Base-by-base conservation (phyloP, 148 eudicot species). In the Silene conica region DNA sequence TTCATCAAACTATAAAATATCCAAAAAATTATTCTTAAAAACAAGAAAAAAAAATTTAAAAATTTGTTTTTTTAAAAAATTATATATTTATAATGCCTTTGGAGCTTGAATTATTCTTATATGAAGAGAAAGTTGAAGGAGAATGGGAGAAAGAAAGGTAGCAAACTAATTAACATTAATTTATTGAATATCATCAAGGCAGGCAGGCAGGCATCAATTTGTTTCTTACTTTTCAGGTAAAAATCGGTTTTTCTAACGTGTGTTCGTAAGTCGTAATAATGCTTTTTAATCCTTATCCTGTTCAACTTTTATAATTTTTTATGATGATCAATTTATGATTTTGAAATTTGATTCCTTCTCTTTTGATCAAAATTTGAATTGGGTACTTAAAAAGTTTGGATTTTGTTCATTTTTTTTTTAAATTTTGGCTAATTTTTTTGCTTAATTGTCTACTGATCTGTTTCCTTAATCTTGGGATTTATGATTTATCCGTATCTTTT, bases 91-190 rank as follows among this genome's bases (percentile, higher is more conserved):
- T 48, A 66, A 90, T 90, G 96, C 76, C 71, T 83, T 76, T 80
- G 8, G 54, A 82, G 48, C 71, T 56, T 71, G 73, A 76, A 26
- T 79, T 80, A 14, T 83, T 78, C 73, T 63, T 82, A 25, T 76
- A 76, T 59, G 89, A 86, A 66, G 85, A 80, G 41, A 80, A 84
- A 76, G 81, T 80, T 34, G 85, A 83, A 84, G 88, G 85, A 75
- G 89, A 89, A 78, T 87, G 88, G 88, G 93, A 89, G 50, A 91
- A 83, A 76, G 87, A 89, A 72, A 80, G 91, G 80, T 89, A 88
- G 62, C 11, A 63, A n/a, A n/a, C n/a, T n/a, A n/a, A 31, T 31
- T 31, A 31, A 1, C 56, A 38, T 38, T n/a, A n/a, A n/a, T 0
- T 11, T 11, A 8, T 4, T 45, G 71, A 22, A 71, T 58, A 59